Evolutionary conservation across 192 early-diverging fungal species (phyloP), one percentile per base, ranked within the genome.

Genomic region (Geranomyces variabilis): DNA sequence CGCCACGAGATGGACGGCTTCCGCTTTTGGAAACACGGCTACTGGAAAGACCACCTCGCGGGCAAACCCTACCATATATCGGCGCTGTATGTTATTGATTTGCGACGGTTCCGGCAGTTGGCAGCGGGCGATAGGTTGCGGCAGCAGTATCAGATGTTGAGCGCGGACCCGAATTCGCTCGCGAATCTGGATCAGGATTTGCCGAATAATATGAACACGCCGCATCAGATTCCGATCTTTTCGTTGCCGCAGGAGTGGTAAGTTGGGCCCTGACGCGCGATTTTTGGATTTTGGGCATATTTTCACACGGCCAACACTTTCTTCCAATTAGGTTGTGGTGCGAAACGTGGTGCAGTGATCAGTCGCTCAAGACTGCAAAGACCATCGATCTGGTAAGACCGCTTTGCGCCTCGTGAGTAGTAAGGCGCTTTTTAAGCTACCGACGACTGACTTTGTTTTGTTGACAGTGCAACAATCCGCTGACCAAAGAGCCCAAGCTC

Each of bases 401-500:
- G n/a, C 24, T n/a, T 6, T 5, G 4, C 8, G 22, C n/a, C 31
- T 21, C 3, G 4, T 41, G 8, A 12, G 43, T 41, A 17, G 17
- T 28, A 57, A 57, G 26, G 22, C 2, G 14, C 15, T 34, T 61
- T 56, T 53, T 31, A 58, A n/a, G 14, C 55, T 33, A 3, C 7
- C 0, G 24, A 14, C 34, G 55, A 33, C 49, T 33, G 10, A 5
- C 3, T 8, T 5, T 45, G 63, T 22, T 5, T 17, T 45, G 12
- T 64, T 47, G 7, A 8, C 75, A 92, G 89, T 99, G 97, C 85
- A 99, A 99, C 74, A 97, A 99, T 80, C 97, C 97, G 1, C 81
- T 97, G 76, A 99, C 95, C 7, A 97, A 96, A 77, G 97, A 99
- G 67, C 95, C 95, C n/a, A 99, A 99, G 82, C 83, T 99, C 7